A percentile compares a stretch with the other conserved stretches of the same genome.
These are phyloP conservation scores for Rhododendron ovatum DNA, from an alignment of 148 eudicot genomes.

Conservation along the genomic window DNA sequence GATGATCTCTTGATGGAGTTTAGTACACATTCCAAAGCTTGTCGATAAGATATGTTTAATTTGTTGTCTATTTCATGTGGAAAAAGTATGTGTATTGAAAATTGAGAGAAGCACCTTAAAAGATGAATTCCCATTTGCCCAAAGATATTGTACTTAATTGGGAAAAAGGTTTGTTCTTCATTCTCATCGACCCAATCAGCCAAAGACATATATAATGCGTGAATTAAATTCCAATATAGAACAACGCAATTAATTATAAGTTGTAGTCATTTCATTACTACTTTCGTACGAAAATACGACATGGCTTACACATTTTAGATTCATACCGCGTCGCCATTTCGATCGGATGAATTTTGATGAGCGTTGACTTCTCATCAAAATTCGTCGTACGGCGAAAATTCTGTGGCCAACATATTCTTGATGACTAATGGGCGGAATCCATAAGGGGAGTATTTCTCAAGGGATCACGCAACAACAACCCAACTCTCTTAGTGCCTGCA, in stretches of 20 bases:
- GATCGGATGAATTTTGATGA: neutral
- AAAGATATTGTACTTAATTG: neutral
- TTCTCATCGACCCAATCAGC: neutral
- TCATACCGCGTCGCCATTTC: neutral
- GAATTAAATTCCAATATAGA: neutral
- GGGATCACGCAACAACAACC: neutral
- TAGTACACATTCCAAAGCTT: neutral
- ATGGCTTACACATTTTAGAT: neutral
- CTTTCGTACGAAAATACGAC: neutral
- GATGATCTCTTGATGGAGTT: neutral
- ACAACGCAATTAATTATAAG: neutral
- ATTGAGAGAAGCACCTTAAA: slow-evolving; percentile 2
- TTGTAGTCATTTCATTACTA: neutral
- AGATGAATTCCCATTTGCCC: slow-evolving; percentile 1
- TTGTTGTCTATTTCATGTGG: neutral
- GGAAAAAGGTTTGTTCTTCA: neutral
- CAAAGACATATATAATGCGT: neutral
- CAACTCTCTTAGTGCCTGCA: neutral
- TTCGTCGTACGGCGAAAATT: neutral
- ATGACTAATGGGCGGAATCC: neutral
- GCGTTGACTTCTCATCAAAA: neutral
- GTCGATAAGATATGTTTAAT: neutral
- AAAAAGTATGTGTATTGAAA: neutral
- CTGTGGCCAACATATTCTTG: neutral
- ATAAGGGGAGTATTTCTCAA: neutral